A percentile compares a stretch with the other conserved stretches of the same genome.
Conservation (phyloP, 1,284 basidiomycete genomes). For the Crucibulum parvulum region DNA sequence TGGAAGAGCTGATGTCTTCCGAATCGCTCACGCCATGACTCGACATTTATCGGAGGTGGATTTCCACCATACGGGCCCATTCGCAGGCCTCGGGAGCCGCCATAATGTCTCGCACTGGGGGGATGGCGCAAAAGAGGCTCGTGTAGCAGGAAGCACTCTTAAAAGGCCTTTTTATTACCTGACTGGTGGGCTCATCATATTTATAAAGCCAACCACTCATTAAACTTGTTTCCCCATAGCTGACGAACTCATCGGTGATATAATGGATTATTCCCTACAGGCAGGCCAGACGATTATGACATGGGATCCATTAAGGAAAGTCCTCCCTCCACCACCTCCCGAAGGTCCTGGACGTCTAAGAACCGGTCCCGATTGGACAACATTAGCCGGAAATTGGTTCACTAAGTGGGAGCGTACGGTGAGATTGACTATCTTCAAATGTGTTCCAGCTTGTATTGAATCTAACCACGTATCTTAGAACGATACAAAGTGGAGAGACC, state of each 20-base stretch:
- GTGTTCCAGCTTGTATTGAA: background rate
- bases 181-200: constrained; percentile 29
- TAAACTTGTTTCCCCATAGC: constrained; percentile 21
- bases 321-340: constrained; percentile 42
- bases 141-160: constrained; percentile 42
- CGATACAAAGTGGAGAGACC: constrained; percentile 43
- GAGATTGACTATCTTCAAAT: constrained; percentile 1
- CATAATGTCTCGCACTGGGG: constrained; percentile 54
- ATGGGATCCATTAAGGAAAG: constrained; percentile 50
- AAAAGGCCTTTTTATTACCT: constrained; percentile 49
- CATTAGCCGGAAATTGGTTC: constrained; percentile 51
- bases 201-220: background rate
- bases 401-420: constrained; percentile 51
- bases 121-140: constrained; percentile 51
- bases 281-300: constrained; percentile 47
- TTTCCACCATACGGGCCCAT: constrained; percentile 47
- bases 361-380: constrained; percentile 50
- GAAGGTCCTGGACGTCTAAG: constrained; percentile 44
- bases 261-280: constrained; percentile 47
- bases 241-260: constrained; percentile 48
- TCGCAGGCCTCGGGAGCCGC: constrained; percentile 46
- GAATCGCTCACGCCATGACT: constrained; percentile 46
- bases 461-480: constrained; percentile 23
- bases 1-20: constrained; percentile 47
- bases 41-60: constrained; percentile 49